Percentiles rank a stretch among this genome's conserved stretches.
These are phyloP conservation scores for Annulohypoxylon bovei DNA, from an alignment of 495 filamentous ascomycete species.

Conservation along the genomic window DNA sequence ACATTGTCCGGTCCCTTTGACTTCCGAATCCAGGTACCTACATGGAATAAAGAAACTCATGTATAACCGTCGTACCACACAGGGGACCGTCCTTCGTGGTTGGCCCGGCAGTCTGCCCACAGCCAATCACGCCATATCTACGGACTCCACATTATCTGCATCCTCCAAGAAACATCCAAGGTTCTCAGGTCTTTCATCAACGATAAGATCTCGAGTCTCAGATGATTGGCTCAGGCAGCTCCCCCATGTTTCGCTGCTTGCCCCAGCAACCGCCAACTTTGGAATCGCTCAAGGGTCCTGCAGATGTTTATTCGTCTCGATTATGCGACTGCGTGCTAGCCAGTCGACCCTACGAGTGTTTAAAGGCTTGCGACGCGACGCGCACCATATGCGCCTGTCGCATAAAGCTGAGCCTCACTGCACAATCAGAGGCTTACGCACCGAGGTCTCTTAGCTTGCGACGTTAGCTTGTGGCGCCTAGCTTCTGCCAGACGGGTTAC, in stretches of 20 bases:
- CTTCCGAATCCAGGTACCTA: conserved; percentile 6
- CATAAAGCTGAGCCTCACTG: background rate
- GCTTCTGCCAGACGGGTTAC: too few species aligned
- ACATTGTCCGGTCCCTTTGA: background rate
- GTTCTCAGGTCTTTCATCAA: background rate
- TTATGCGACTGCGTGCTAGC: background rate
- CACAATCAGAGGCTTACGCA: background rate
- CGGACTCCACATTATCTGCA: conserved; percentile 6
- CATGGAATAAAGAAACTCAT: conserved; percentile 1
- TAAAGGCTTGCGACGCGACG: background rate
- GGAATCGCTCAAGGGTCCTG: conserved; percentile 6
- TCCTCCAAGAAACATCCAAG: background rate
- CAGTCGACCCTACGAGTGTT: conserved; percentile 5
- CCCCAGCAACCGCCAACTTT: conserved; percentile 30
- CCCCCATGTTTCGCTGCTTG: conserved; percentile 21
- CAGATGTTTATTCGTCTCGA: background rate
- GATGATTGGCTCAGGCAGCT: conserved; percentile 24
- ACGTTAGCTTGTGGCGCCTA: background rate
- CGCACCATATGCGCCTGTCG: too few species aligned
- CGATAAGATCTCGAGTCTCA: conserved; percentile 22
- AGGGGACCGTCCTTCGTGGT: conserved; percentile 12
- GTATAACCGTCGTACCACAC: background rate
- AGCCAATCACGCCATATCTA: conserved; percentile 20
- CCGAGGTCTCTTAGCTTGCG: background rate
- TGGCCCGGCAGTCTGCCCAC: conserved; percentile 32